A percentile compares a stretch with the other conserved stretches of the same genome.
These are phyloP conservation scores for Mycena alexandri DNA, from an alignment of 768 basidiomycete species.

Conservation along the genomic window DNA sequence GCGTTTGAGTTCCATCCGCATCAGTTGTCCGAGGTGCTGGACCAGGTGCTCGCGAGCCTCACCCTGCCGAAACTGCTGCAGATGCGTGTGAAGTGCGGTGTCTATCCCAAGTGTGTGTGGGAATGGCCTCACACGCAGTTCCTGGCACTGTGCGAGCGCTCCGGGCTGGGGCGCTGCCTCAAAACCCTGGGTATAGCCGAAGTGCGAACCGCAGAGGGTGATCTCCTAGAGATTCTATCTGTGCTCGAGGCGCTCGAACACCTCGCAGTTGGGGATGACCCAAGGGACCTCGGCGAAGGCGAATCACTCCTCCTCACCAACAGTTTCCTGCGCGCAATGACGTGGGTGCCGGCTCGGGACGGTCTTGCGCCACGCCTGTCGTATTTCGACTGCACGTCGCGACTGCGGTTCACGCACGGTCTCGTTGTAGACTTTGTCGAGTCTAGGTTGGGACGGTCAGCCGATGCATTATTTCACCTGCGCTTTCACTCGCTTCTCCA, in stretches of 20 bases:
- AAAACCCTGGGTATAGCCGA: conserved; percentile 14
- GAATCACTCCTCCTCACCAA: not conserved
- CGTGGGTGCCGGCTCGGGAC: not conserved
- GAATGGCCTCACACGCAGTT: conserved; percentile 23
- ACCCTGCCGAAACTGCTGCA: not conserved
- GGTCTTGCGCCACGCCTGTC: conserved; percentile 8
- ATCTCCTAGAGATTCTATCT: conserved; percentile 10
- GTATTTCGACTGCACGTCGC: not conserved
- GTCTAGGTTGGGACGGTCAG: too few species aligned
- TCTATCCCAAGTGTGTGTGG: not conserved
- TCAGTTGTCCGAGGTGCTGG: not conserved
- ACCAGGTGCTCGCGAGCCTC: conserved; percentile 8
- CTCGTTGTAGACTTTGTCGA: too few species aligned
- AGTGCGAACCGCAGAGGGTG: not conserved
- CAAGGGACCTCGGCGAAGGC: not conserved
- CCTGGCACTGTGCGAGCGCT: conserved; percentile 17
- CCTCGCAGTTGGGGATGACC: conserved; percentile 13
- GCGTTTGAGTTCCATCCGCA: not conserved
- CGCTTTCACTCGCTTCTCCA: too few species aligned
- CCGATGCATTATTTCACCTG: too few species aligned
- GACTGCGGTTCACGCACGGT: too few species aligned
- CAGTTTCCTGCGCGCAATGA: conserved; percentile 7
- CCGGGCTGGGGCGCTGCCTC: conserved; percentile 13
- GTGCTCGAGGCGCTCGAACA: conserved; percentile 20
- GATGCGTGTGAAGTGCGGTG: not conserved